A percentile compares a stretch with the other conserved stretches of the same genome.
phyloP scores from a whole-genome alignment of 2,329 filamentous ascomycete species.

The Botrytis hyacinthi region DNA sequence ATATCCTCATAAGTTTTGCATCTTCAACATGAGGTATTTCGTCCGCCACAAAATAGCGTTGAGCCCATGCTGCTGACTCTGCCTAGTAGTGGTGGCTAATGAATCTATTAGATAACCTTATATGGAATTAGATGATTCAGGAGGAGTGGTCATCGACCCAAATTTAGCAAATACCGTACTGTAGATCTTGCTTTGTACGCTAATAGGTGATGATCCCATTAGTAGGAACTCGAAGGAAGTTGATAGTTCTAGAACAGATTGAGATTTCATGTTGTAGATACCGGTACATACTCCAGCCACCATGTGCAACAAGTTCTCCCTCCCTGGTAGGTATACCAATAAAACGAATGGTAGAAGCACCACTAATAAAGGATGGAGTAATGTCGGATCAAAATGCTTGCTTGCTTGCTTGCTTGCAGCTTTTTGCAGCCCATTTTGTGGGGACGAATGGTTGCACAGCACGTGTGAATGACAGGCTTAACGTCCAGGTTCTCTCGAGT shows the following conservation, averaged over 20 bases:
- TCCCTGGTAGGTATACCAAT: neutral
- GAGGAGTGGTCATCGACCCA: neutral
- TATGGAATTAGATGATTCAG: neutral
- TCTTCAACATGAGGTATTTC: neutral
- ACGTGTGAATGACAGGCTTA: constrained; percentile 2
- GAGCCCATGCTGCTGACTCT: neutral
- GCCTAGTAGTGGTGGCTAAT: neutral
- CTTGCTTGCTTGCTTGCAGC: constrained; percentile 3
- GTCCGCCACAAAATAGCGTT: too few relatives aligned
- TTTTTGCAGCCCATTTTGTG: neutral
- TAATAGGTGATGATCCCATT: neutral
- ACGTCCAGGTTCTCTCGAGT: neutral
- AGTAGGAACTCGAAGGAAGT: neutral
- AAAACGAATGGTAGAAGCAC: neutral
- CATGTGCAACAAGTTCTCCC: neutral
- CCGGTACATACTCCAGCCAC: neutral
- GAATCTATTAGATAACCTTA: neutral
- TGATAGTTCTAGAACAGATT: neutral
- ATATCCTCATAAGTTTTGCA: neutral
- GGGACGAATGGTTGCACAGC: neutral
- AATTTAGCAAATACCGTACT: too few relatives aligned
- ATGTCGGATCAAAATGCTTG: constrained; percentile 2
- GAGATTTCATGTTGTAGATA: neutral
- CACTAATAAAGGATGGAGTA: neutral
- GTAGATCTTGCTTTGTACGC: neutral